Evolutionary conservation across 2,329 filamentous ascomycete genomes (phyloP).

Genomic region (Xylariaceae sp.): DNA sequence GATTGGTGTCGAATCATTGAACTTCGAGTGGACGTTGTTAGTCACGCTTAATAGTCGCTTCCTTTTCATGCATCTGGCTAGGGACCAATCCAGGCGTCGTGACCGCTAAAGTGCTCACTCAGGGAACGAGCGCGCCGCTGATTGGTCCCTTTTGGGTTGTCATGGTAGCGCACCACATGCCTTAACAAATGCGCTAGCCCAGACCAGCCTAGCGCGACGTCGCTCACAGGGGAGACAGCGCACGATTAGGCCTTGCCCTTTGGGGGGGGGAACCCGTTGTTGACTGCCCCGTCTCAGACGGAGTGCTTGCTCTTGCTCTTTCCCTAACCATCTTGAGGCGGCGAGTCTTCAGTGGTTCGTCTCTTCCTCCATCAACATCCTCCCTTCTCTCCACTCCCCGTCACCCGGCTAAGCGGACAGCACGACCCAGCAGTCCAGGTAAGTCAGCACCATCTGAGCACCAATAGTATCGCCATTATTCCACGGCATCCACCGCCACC

Average conservation of each 20-base stretch:
- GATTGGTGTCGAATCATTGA: neutral
- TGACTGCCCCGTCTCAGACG: constrained; percentile 16
- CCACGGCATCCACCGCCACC: constrained; percentile 1
- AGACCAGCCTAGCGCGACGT: constrained; percentile 15
- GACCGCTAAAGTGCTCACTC: constrained; percentile 1
- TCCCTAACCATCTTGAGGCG: constrained; percentile 3
- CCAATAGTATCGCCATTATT: neutral
- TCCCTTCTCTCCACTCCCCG: constrained; percentile 8
- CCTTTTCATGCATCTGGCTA: neutral
- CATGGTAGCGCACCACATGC: constrained; percentile 30
- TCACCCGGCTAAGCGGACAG: constrained; percentile 16
- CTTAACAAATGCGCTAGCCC: constrained; percentile 19
- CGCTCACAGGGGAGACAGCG: constrained; percentile 24
- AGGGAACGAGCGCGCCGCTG: neutral
- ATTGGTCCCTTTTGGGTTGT: constrained; percentile 23
- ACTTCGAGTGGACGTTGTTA: neutral
- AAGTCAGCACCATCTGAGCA: constrained; percentile 8
- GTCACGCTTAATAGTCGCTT: neutral
- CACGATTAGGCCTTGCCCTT: constrained; percentile 16
- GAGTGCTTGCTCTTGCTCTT: constrained; percentile 7
- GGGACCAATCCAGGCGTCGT: neutral
- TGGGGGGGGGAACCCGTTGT: constrained; percentile 11
- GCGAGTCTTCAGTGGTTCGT: constrained; percentile 8
- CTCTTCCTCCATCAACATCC: constrained; percentile 18
- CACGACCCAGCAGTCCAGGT: constrained; percentile 9